These are phyloP conservation scores for Chrysosporium queenslandicum DNA, from an alignment of 2,329 filamentous ascomycete genomes.

Conservation along the genomic window DNA sequence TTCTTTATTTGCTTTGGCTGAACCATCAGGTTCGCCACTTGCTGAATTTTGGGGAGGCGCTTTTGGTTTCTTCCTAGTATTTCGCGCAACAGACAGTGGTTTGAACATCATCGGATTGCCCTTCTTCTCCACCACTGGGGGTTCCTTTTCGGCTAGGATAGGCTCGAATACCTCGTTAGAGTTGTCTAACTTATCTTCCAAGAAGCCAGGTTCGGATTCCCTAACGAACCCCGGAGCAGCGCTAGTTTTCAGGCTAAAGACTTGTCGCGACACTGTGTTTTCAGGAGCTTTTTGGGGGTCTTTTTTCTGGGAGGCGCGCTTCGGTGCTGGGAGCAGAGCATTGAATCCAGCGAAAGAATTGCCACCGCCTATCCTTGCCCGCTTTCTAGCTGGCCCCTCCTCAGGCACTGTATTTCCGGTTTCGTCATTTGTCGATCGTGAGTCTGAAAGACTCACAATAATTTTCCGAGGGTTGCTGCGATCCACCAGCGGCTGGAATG, in stretches of 20 bases:
- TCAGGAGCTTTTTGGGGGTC: constrained; percentile 22
- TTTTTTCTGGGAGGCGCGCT: constrained; percentile 36
- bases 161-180: constrained; percentile 15
- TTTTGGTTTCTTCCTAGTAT: constrained; percentile 53
- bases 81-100: constrained; percentile 73
- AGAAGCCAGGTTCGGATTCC: constrained; percentile 31
- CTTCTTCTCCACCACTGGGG: constrained; percentile 43
- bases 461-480: constrained; percentile 75
- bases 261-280: constrained; percentile 37
- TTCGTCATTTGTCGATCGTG: constrained; percentile 28
- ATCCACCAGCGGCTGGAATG: constrained; percentile 70
- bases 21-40: constrained; percentile 12
- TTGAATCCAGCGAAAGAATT: constrained; percentile 73
- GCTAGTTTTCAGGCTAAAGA: constrained; percentile 71
- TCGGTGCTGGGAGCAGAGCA: constrained; percentile 75
- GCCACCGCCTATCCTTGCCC: constrained; percentile 23
- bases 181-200: constrained; percentile 24
- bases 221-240: constrained; percentile 72
- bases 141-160: constrained; percentile 23
- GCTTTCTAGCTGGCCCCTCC: constrained; percentile 17
- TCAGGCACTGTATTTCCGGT: constrained; percentile 30
- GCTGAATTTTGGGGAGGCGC: constrained; percentile 21
- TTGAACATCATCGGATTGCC: constrained; percentile 81
- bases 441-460: constrained; percentile 61
- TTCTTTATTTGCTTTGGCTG: constrained; percentile 17